Evolutionary conservation across 1,284 basidiomycete species (phyloP).

Genomic region (Pholiota adiposa): DNA sequence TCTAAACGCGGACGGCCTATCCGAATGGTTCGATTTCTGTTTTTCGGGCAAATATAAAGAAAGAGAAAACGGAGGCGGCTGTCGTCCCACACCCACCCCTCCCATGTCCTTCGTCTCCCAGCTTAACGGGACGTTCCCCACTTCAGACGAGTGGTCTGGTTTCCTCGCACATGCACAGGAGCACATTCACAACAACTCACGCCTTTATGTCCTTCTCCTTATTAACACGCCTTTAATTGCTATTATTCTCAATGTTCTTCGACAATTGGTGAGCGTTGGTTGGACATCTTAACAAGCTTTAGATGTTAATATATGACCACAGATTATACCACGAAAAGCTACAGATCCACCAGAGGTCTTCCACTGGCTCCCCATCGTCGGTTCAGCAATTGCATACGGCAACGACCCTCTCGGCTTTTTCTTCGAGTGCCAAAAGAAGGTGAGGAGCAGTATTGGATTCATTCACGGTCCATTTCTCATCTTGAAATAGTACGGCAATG

Average conservation of each 20-base stretch:
- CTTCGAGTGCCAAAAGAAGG: constrained; percentile 82
- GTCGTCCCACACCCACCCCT: constrained; percentile 13
- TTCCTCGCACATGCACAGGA: constrained; percentile 48
- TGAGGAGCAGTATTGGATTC: constrained; percentile 36
- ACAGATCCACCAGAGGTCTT: constrained; percentile 80
- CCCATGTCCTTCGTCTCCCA: constrained; percentile 40
- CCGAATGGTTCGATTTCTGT: constrained; percentile 36
- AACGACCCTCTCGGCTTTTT: constrained; percentile 86
- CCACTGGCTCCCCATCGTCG: constrained; percentile 82
- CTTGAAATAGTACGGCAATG: constrained; percentile 59
- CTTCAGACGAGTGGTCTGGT: constrained; percentile 48
- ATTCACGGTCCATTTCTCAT: background rate
- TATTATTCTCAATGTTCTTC: constrained; percentile 45
- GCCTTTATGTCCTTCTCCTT: constrained; percentile 38
- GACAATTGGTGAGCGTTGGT: constrained; percentile 39
- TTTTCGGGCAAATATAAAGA: constrained; percentile 28
- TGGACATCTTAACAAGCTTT: background rate
- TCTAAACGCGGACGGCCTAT: constrained; percentile 20
- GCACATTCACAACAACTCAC: constrained; percentile 36
- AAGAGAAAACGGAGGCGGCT: constrained; percentile 18
- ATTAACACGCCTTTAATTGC: constrained; percentile 42
- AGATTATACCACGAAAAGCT: constrained; percentile 57
- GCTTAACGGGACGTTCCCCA: constrained; percentile 42
- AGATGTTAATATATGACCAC: background rate
- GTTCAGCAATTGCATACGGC: constrained; percentile 79